phyloP scores from a whole-genome alignment of 768 basidiomycete genomes.

The Gymnopilus junonius region DNA sequence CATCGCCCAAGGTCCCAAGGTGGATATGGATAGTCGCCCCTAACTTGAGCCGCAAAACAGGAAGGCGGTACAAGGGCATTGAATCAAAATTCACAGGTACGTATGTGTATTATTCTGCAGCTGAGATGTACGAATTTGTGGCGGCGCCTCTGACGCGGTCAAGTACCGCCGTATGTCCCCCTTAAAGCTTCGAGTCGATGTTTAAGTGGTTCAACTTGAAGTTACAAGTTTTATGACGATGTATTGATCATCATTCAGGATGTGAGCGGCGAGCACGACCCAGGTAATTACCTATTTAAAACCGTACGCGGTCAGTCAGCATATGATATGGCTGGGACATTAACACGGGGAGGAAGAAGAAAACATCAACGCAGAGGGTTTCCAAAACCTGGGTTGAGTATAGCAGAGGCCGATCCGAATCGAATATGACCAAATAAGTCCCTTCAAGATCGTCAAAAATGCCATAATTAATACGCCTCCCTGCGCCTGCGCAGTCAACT shows the following conservation, averaged over 20 bases:
- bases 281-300: background rate
- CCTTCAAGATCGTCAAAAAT: background rate
- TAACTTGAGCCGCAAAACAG: background rate
- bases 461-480: background rate
- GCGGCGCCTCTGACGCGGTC: background rate
- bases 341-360: too few species aligned
- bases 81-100: background rate
- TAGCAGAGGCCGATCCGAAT: too few species aligned
- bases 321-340: background rate
- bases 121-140: background rate
- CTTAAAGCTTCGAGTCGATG: background rate
- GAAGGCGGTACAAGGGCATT: background rate
- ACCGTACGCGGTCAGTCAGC: background rate
- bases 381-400: too few species aligned
- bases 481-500: background rate
- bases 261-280: background rate
- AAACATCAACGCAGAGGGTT: too few species aligned
- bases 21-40: background rate
- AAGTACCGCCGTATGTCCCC: background rate
- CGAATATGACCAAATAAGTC: too few species aligned
- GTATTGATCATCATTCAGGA: background rate
- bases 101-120: background rate
- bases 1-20: background rate
- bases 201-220: background rate
- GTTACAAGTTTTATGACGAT: background rate